Evolutionary conservation across 2,329 filamentous ascomycete genomes (phyloP), one percentile per base, ranked within the genome.

Genomic region (Hypoxylon sp.): DNA sequence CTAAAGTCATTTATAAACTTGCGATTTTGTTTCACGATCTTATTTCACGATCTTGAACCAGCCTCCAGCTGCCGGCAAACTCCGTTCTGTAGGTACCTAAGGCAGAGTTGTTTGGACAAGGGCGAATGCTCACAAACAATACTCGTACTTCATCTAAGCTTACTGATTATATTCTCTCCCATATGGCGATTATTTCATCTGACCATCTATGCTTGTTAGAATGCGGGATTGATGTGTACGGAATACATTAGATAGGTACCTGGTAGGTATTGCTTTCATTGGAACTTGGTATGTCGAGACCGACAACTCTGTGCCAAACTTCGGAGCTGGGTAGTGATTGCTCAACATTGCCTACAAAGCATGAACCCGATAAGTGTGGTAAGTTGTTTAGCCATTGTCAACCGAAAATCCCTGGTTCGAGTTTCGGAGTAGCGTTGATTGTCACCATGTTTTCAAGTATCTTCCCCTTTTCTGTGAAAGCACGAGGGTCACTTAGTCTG

Each of bases 401-500:
- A 37, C 47, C 41, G 39, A 19, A 19, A 54, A 24, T 51, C 32
- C 13, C 44, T 46, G 22, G 15, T 13, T 15, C 50, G n/a, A 49
- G 6, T 20, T 41, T 41, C 20, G n/a, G 8, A 17, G 17, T 17
- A 39, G n/a, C 17, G n/a, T 41, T 20, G n/a, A 4, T 8, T 28
- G 30, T 8, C n/a, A 17, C 17, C 22, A 41, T 28, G 15, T 15
- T 34, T n/a, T n/a, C 28, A 54, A 37, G 10, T 55, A n/a, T 26
- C 24, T 11, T 34, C 44, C n/a, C 32, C 13, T 61, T 43, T 30
- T 39, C n/a, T 13, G 8, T 30, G 48, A 54, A 17, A 22, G 39
- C 19, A 37, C 20, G 48, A n/a, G 24, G 24, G 30, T 22, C 3
- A 15, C 56, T 63, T 63, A 72, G 37, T 68, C 64, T 46, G 46